Evolutionary conservation across 176 grass and related monocot species (phyloP), one percentile per base, ranked within the genome.

Genomic region (Stipa capillata): DNA sequence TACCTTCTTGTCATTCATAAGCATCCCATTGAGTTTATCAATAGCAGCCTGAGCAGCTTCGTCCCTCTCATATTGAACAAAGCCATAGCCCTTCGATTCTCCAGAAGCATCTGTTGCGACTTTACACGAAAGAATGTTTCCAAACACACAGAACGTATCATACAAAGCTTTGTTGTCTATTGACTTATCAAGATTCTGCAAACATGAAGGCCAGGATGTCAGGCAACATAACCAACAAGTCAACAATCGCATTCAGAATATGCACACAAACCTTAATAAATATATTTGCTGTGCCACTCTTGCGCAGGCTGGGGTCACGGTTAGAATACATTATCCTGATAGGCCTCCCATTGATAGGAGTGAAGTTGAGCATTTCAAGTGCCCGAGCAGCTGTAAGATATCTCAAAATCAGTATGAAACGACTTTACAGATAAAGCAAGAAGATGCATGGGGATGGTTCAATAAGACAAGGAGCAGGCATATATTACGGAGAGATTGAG

Each of bases 281-380:
- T 85, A 99, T 93, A 71, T 99, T 99, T 18, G 84, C 96, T 35
- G 84, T 40, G 7, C 88, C 93, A 74, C 92, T 99, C 66, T 85
- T 92, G 70, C 92, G 96, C 17, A 88, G 81, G 81, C 87, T 93
- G 29, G 96, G 92, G 62, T 99, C 96, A 85, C 96, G 90, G 60
- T 95, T 99, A 80, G 90, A 99, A 81, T 95, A 87, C 96, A 99
- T 99, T 49, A 99, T 90, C 65, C 96, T 87, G 81, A 99, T 95
- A 79, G 96, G 88, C 81, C 91, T 95, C 21, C 89, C 87, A 84
- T 99, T 99, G 67, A 99, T 84, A 45, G 86, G 92, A 40, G 78
- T 91, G 61, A 93, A 99, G 60, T 99, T 99, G 60, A 99, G 90
- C 67, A 87, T 52, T 59, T 99, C 96, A 56, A 99, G 69, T 18